phyloP scores from a whole-genome alignment of 2,329 filamentous ascomycete genomes.

The Colletotrichum noveboracense region DNA sequence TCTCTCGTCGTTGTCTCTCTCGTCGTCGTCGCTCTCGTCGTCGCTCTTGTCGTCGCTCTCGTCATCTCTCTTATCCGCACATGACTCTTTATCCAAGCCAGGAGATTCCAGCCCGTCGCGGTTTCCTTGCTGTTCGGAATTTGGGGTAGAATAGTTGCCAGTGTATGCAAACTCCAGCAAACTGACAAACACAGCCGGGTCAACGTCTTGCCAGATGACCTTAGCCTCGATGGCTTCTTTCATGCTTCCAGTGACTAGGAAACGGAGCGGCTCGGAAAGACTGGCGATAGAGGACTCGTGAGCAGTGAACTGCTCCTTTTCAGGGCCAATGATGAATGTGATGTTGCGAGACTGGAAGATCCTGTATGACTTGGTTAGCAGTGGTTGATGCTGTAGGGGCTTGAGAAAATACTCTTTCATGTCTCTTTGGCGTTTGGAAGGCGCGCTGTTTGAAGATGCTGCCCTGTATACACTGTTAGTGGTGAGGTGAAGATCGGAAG shows the following conservation, averaged over 20 bases:
- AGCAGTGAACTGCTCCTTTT: neutral
- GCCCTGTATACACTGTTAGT: neutral
- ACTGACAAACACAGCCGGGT: neutral
- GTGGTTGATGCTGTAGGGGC: rapidly evolving
- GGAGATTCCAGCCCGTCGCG: too few species aligned
- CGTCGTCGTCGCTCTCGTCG: too few species aligned
- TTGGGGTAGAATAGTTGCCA: too few species aligned
- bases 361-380: neutral
- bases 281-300: neutral
- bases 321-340: neutral
- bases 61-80: too few species aligned
- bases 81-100: too few species aligned
- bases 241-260: neutral
- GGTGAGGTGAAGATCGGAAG: neutral
- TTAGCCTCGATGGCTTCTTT: neutral
- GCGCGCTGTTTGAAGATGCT: neutral
- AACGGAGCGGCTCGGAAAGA: neutral
- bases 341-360: neutral
- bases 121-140: too few species aligned
- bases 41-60: too few species aligned
- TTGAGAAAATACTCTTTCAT: neutral
- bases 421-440: neutral
- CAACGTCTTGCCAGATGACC: neutral
- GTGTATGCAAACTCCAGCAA: neutral
- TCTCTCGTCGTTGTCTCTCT: too few species aligned